phyloP scores from a whole-genome alignment of 306 rosid species.

The Cucurbita argyrosperma region DNA sequence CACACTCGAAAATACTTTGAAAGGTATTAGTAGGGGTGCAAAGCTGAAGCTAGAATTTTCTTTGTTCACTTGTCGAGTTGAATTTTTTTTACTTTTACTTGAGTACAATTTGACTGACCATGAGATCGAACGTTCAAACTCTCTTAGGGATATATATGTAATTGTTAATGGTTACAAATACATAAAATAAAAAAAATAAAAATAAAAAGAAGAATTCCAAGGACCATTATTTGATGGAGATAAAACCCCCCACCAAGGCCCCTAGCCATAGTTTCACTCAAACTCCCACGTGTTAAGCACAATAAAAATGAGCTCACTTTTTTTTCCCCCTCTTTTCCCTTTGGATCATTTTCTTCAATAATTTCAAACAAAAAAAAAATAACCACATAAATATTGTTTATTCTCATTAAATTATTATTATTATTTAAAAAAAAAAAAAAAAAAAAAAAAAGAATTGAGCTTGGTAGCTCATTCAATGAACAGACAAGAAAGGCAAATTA shows the following conservation, averaged over 20 bases:
- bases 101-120: no score
- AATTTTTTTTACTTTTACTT: no score
- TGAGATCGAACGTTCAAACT: no score
- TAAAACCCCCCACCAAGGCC: constrained; percentile 5
- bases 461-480: neutral
- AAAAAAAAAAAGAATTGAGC: neutral
- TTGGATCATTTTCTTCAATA: no score
- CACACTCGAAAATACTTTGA: no score
- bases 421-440: no score
- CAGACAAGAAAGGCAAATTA: constrained; percentile 4
- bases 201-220: neutral
- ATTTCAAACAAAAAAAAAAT: no score
- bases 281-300: neutral
- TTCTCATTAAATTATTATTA: neutral
- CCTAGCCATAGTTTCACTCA: neutral
- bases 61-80: no score
- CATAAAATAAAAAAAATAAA: neutral
- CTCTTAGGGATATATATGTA: neutral
- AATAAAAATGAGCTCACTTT: neutral
- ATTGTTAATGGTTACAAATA: neutral
- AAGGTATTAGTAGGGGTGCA: no score
- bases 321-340: no score
- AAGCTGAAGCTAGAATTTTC: no score
- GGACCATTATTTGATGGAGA: neutral
- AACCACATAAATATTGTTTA: neutral